Evolutionary conservation across 768 basidiomycete species (phyloP), one percentile per base, ranked within the genome.

Genomic region (Boletus sensibilis): DNA sequence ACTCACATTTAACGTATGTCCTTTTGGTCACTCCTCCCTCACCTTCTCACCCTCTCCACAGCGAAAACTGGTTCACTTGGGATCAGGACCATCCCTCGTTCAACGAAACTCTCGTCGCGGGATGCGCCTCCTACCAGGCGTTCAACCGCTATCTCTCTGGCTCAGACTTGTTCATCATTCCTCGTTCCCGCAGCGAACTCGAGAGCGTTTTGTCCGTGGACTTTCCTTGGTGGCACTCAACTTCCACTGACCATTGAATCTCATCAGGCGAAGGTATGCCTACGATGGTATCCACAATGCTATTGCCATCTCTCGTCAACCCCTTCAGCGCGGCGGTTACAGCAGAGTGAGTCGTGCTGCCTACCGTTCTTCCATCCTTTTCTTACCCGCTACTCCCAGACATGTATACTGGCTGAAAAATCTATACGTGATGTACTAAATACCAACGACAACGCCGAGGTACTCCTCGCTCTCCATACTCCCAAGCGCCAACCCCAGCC

Each of bases 201-300:
- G 85, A 89, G 71, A 84, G 80, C 63, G 80, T 90, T 40, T 68
- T 93, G 88, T 89, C 58, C 67, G 86, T 77, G 20, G 1, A 8
- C 33, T 33, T 37, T 43, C 41, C 50, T 23, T 60, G 29, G 31
- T 39, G 33, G 10, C 45, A 47, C 25, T 33, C 9, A n/a, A 20
- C 52, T 11, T 43, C 18, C 25, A 52, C 61, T 63, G 9, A 62
- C 48, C 38, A 44, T 35, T 34, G 7, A 29, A 20, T 53, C 50
- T 50, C 52, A 55, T 31, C 67, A 92, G 90, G 56, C 79, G 84
- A 53, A 79, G 89, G 66, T 92, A 92, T 64, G 82, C 87, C 0
- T 84, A 88, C 64, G 90, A 92, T 59, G 82, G 85, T 12, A 89
- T 92, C 52, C 91, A 92, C 70, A 92, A 92, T 65, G 81, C 83